These are phyloP conservation scores for Skeletonema potamos DNA, from an alignment of 108 stramenopile species.

Conservation along the genomic window DNA sequence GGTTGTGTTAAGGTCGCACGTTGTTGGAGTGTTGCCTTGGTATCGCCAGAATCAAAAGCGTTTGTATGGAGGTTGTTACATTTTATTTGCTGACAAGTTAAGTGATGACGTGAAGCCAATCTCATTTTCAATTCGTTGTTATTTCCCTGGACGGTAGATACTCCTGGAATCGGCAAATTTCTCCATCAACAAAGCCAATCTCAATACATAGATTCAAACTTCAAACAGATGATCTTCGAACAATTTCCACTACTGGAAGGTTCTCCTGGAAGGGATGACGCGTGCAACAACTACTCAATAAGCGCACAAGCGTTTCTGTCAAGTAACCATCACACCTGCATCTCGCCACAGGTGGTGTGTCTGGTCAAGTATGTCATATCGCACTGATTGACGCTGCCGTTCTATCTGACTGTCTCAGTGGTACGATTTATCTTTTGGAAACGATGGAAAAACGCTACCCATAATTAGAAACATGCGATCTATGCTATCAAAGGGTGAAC, in stretches of 20 bases:
- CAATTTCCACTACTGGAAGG: conserved; percentile 64
- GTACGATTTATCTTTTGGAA: conserved; percentile 78
- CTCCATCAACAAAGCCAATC: neutral
- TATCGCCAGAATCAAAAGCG: conserved; percentile 53
- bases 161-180: no score
- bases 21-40: conserved; percentile 49
- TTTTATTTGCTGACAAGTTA: conserved; percentile 65
- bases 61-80: conserved; percentile 52
- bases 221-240: conserved; percentile 30
- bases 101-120: neutral
- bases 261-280: conserved; percentile 29
- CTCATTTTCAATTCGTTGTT: conserved; percentile 16
- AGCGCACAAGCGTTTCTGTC: conserved; percentile 48
- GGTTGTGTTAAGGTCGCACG: conserved; percentile 72
- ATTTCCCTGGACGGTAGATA: no score
- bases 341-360: conserved; percentile 82
- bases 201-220: conserved; percentile 2
- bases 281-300: conserved; percentile 46
- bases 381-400: conserved; percentile 65
- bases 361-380: conserved; percentile 73
- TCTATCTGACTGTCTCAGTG: conserved; percentile 50
- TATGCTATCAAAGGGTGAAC: no score
- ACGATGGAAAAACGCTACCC: conserved; percentile 32
- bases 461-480: conserved; percentile 30
- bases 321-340: conserved; percentile 35